phyloP scores from a whole-genome alignment of 805 yeast species.

The Scheffersomyces coipomensis region DNA sequence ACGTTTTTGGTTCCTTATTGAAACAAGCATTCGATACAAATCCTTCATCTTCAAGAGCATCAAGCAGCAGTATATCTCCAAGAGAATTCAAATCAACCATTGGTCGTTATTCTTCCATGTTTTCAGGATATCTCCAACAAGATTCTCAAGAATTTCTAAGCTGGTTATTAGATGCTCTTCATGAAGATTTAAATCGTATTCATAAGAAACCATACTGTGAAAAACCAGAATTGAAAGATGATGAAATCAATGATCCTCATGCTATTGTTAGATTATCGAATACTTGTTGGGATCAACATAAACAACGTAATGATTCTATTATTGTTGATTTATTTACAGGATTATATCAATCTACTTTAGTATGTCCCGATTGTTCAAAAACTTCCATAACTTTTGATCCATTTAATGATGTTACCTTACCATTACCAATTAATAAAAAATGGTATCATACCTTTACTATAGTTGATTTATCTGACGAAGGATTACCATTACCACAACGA shows the following conservation, averaged over 20 bases:
- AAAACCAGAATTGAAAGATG: constrained; percentile 77
- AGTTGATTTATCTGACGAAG: constrained; percentile 45
- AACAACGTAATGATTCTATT: constrained; percentile 77
- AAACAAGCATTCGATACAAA: constrained; percentile 49
- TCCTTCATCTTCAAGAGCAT: constrained; percentile 32
- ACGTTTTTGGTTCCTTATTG: constrained; percentile 68
- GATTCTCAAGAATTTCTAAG: constrained; percentile 93
- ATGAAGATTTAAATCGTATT: constrained; percentile 88
- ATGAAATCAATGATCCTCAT: constrained; percentile 50
- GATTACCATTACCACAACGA: constrained; percentile 5
- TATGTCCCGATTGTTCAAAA: constrained; percentile 81
- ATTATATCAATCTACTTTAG: constrained; percentile 81
- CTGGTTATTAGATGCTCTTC: constrained; percentile 82
- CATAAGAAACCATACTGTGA: constrained; percentile 81
- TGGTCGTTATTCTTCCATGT: constrained; percentile 76
- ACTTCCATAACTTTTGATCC: constrained; percentile 92
- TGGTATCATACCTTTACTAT: constrained; percentile 70
- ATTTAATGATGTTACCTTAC: constrained; percentile 83
- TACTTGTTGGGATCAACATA: constrained; percentile 79
- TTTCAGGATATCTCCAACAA: constrained; percentile 82
- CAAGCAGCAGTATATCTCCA: constrained; percentile 52
- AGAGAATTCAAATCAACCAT: constrained; percentile 73
- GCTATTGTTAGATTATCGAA: constrained; percentile 65
- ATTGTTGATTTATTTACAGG: constrained; percentile 88
- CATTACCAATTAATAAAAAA: constrained; percentile 71